Percentiles rank a stretch among this genome's conserved stretches.
These are phyloP conservation scores for Amoebophrya sp. DNA, from an alignment of 169 alveolate genomes.

Conservation along the genomic window DNA sequence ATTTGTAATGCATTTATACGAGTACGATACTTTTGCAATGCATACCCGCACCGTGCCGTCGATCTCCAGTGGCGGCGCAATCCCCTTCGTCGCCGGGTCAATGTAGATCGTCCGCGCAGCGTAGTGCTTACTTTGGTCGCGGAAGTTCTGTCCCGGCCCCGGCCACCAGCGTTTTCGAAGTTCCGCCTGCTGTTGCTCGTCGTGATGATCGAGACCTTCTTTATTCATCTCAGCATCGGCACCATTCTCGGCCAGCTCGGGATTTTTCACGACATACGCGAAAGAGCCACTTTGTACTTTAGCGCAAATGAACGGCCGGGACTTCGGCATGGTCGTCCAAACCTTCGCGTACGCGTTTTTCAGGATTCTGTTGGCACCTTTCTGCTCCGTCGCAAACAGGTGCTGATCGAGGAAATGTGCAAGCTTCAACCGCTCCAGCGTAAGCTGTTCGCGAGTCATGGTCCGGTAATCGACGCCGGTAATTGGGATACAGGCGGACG, in stretches of 20 bases:
- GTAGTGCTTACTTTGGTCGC: not conserved
- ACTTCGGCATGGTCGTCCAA: not conserved
- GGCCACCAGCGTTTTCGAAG: not conserved
- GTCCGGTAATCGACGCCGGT: too few species aligned
- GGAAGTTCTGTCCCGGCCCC: not conserved
- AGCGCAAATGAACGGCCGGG: not conserved
- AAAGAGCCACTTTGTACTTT: not conserved
- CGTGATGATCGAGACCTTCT: too few species aligned
- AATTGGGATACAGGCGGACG: too few species aligned
- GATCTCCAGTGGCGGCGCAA: not conserved
- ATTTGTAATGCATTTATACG: too few species aligned
- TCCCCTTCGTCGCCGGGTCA: not conserved
- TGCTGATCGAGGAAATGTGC: not conserved
- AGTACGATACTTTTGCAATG: too few species aligned
- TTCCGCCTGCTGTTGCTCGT: too few species aligned
- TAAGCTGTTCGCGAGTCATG: too few species aligned
- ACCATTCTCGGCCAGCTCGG: too few species aligned
- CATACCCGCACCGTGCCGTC: too few species aligned
- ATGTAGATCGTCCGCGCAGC: not conserved
- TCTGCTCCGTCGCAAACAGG: not conserved
- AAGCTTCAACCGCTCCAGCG: too few species aligned
- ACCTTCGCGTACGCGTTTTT: not conserved
- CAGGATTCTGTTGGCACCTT: not conserved
- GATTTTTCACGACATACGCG: too few species aligned
- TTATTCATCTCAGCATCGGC: too few species aligned